Base-by-base conservation (phyloP, 805 yeast species). In the Priceomyces castillae region DNA sequence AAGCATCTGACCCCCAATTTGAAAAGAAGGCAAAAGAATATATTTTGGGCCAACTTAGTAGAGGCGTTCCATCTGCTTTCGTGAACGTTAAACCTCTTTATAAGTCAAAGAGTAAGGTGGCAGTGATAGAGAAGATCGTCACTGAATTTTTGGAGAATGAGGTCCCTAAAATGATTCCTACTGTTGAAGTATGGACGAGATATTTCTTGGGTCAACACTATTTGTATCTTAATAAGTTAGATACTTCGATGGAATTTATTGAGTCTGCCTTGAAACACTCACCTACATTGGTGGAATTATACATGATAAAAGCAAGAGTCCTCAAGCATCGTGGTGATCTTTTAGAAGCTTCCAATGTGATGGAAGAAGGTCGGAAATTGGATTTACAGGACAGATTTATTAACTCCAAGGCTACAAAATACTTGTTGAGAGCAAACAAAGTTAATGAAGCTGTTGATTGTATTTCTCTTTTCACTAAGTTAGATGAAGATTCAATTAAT, bases 361-460 rank as follows among this genome's bases (percentile, higher is more conserved):
- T 90, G 77, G 77, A 82, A 46, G 75, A 73, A 42, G 97, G 92
- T 12, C 77, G 97, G 53, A 61, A 71, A 42, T 64, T 86, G 43
- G 97, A 94, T 60, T 73, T 86, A 45, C 96, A 89, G 62, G 99
- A 94, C 64, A 74, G 99, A 51, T 92, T 87, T 60, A 80, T 94
- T 57, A 94, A 94, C 62, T 79, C 96, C 43, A 90, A 89, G 57
- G 75, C 96, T 5, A 86, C 86, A 37, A 89, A 89, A 60, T 94
- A 94, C 58, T 80, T 77, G 40, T 63, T 92, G 47, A 76, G 97
- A 55, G 89, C 94, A 10, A 78, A 86, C 58, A 65, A 78, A 46
- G 70, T 87, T 17, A 86, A 85, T 22, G 78, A 82, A 48, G 97
- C 96, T 1, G 76, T 86, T 41, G 82, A 79, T 41, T 67, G 80